Evolutionary conservation across 148 eudicot genomes (phyloP), one percentile per base, ranked within the genome.

Genomic region (Chenopodium album): DNA sequence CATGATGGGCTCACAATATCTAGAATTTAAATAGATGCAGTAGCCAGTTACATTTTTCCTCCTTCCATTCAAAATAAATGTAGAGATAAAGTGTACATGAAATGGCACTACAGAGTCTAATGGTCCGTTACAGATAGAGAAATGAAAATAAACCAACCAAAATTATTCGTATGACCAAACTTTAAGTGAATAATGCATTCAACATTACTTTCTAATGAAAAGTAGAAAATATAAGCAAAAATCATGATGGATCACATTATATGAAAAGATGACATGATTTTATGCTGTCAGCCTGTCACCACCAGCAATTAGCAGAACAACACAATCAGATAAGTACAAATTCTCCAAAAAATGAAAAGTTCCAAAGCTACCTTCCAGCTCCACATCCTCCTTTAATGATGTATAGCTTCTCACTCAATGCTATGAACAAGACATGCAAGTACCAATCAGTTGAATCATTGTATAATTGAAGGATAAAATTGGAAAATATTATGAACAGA

Each of bases 371-470:
- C 99, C 99, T 97, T 89, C 97, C 99, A 83, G 99, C 92, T 79
- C 99, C 99, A 85, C 99, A 97, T 84, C 96, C 96, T 84, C 99
- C 99, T 84, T 84, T 90, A 74, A 97, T 90, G 82, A 97, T 85
- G 83, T 97, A 97, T 34, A 97, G 91, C 89, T 94, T 97, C 91
- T 97, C 99, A 81, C 99, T 94, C 84, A 97, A 81, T 63, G 96
- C 99, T 97, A 90, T 79, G 59, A 83, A 84, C 22, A 80, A 76
- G 63, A 22, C 74, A 86, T 71, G 48, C 23, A 52, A 82, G 31
- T 52, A 81, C 73, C 56, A 68, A 74, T 78, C 68, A 73, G 76
- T 70, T 73, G n/a, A 12, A 28, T 7, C 9, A 54, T 69, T 32
- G 26, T 52, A 11, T 8, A 75, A 80, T 28, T 52, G 54, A 79